Conservation (phyloP, 2,329 filamentous ascomycete genomes). For the Sarocladium strictum region DNA sequence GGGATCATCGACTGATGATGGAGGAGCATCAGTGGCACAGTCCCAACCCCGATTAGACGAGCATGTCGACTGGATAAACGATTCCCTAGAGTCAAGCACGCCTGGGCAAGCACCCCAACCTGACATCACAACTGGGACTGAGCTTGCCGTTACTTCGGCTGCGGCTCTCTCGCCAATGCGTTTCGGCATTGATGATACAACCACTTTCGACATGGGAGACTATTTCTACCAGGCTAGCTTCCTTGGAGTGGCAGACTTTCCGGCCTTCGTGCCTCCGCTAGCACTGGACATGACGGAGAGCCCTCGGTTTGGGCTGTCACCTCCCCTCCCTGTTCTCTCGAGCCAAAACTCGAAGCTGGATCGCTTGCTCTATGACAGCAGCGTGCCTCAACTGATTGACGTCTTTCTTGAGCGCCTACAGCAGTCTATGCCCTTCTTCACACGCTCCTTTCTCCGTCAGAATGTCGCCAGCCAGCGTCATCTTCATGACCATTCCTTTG, state of each 20-base stretch:
- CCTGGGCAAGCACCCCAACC: too few relatives aligned
- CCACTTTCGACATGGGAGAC: not conserved
- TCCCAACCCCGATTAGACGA: too few relatives aligned
- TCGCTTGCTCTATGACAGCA: not conserved
- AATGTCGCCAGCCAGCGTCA: not conserved
- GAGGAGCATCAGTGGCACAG: too few relatives aligned
- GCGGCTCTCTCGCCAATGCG: not conserved
- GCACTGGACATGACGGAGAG: not conserved
- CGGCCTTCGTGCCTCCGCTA: not conserved
- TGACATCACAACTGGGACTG: too few relatives aligned
- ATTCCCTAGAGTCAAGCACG: too few relatives aligned
- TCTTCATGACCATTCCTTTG: not conserved
- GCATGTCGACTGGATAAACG: too few relatives aligned
- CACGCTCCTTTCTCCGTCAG: not conserved
- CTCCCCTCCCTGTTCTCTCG: not conserved
- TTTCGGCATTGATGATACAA: not conserved
- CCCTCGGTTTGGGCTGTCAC: too few relatives aligned
- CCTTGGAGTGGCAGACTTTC: not conserved
- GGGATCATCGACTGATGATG: not conserved
- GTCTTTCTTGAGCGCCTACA: not conserved
- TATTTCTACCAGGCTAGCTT: not conserved
- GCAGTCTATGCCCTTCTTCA: slow-evolving; percentile 4
- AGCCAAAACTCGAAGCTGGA: not conserved
- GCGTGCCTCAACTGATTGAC: not conserved
- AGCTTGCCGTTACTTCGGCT: too few relatives aligned